These are phyloP conservation scores for Golubevia pallescens DNA, from an alignment of 1,284 basidiomycete genomes.

Conservation along the genomic window DNA sequence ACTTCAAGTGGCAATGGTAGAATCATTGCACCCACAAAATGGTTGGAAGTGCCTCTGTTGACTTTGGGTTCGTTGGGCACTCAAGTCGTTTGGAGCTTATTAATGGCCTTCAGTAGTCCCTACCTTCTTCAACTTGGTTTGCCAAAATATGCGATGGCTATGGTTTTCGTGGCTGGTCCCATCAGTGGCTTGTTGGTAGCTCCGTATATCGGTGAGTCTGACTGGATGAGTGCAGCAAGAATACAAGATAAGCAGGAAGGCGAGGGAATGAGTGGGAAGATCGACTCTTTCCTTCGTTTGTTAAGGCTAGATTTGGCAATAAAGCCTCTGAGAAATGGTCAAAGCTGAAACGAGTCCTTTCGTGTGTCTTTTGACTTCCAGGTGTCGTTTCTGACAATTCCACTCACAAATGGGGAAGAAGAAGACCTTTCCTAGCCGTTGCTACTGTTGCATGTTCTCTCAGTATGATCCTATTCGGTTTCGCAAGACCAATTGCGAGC, in stretches of 20 bases:
- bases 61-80: constrained; percentile 45
- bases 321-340: no score
- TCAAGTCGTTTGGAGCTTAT: constrained; percentile 56
- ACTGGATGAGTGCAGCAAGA: not conserved
- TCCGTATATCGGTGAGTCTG: constrained; percentile 34
- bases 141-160: constrained; percentile 41
- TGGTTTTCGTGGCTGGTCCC: constrained; percentile 53
- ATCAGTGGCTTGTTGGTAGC: constrained; percentile 55
- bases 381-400: constrained; percentile 37
- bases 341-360: not conserved
- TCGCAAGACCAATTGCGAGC: constrained; percentile 25
- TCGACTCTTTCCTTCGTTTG: no score
- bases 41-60: constrained; percentile 29
- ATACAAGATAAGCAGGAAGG: constrained; percentile 8
- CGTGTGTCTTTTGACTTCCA: not conserved
- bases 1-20: no score
- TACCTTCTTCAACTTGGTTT: constrained; percentile 53
- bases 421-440: constrained; percentile 37
- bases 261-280: not conserved
- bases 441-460: constrained; percentile 21
- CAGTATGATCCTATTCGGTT: constrained; percentile 35
- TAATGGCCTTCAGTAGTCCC: constrained; percentile 55
- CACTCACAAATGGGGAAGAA: constrained; percentile 37
- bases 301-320: no score
- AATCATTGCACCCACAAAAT: not conserved